These are phyloP conservation scores for Rubia peregrina DNA, from an alignment of 305 asterid genomes.

Conservation along the genomic window DNA sequence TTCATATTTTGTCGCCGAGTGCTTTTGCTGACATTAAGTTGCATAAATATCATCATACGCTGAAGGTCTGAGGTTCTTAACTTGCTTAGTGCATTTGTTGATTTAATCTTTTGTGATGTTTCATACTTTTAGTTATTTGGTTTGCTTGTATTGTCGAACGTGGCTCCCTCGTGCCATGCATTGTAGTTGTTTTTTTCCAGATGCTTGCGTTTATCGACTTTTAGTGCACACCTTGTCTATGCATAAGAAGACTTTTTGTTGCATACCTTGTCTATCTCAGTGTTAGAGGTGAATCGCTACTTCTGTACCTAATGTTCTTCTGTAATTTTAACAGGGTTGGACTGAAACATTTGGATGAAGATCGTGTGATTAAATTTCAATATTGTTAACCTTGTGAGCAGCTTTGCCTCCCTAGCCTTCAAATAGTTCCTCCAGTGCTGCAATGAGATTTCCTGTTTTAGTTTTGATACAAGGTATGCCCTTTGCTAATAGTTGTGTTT, in stretches of 20 bases:
- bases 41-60: no score
- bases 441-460: background rate
- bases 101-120: no score
- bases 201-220: no score
- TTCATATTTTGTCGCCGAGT: no score
- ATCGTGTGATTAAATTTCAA: slow-evolving; percentile 75
- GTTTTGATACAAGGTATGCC: background rate
- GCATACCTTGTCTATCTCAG: no score
- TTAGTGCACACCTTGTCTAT: background rate
- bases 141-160: no score
- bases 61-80: no score
- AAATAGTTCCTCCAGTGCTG: slow-evolving; percentile 2
- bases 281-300: background rate
- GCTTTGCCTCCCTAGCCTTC: slow-evolving; percentile 13
- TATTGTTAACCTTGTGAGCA: slow-evolving; percentile 90
- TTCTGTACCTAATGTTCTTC: slow-evolving; percentile 14
- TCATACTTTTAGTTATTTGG: background rate
- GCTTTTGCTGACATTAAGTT: no score
- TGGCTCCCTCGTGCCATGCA: no score
- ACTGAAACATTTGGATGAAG: slow-evolving; percentile 65
- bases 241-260: background rate
- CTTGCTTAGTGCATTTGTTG: no score
- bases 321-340: slow-evolving; percentile 62
- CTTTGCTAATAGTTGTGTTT: background rate
- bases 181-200: no score